Evolutionary conservation across 352 stramenopile genomes (phyloP).

Genomic region (Phytopythium vexans): DNA sequence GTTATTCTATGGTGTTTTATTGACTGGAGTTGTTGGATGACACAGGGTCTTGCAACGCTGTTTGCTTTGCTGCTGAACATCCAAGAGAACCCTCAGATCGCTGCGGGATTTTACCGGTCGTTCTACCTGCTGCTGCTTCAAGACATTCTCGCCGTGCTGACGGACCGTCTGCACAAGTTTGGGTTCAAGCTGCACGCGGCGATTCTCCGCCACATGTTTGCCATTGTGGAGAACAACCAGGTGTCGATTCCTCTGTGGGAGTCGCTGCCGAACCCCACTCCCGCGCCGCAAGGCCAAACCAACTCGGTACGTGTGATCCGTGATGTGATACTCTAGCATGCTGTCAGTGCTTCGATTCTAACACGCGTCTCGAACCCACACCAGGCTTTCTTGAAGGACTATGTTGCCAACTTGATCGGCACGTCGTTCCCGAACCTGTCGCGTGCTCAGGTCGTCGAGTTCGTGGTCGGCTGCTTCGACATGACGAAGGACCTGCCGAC

Average conservation of each 20-base stretch:
- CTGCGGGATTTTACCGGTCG: slow-evolving; percentile 97
- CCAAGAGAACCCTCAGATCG: slow-evolving; percentile 91
- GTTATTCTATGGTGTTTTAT: not conserved
- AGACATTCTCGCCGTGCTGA: slow-evolving; percentile 97
- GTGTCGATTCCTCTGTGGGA: slow-evolving; percentile 96
- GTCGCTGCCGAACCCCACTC: slow-evolving; percentile 65
- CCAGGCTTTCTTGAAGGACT: slow-evolving; percentile 93
- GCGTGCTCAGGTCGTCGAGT: slow-evolving; percentile 92
- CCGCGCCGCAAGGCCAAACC: slow-evolving; percentile 61
- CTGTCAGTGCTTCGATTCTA: not conserved
- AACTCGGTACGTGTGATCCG: slow-evolving; percentile 55
- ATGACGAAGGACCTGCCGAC: slow-evolving; percentile 95
- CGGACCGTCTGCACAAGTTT: slow-evolving; percentile 98
- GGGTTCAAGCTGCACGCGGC: slow-evolving; percentile 98
- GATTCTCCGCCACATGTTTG: slow-evolving; percentile 98
- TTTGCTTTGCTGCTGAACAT: slow-evolving; percentile 97
- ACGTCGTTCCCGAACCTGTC: slow-evolving; percentile 97
- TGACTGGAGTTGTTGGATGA: slow-evolving; percentile 6
- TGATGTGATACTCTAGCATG: not conserved
- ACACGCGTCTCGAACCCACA: not conserved
- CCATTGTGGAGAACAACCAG: slow-evolving; percentile 95
- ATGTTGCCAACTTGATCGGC: slow-evolving; percentile 96
- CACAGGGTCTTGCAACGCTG: slow-evolving; percentile 93
- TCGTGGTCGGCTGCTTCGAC: slow-evolving; percentile 98
- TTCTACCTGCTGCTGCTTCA: slow-evolving; percentile 95